phyloP scores from a whole-genome alignment of 495 filamentous ascomycete genomes.

The Penicillium cosmopolitanum region DNA sequence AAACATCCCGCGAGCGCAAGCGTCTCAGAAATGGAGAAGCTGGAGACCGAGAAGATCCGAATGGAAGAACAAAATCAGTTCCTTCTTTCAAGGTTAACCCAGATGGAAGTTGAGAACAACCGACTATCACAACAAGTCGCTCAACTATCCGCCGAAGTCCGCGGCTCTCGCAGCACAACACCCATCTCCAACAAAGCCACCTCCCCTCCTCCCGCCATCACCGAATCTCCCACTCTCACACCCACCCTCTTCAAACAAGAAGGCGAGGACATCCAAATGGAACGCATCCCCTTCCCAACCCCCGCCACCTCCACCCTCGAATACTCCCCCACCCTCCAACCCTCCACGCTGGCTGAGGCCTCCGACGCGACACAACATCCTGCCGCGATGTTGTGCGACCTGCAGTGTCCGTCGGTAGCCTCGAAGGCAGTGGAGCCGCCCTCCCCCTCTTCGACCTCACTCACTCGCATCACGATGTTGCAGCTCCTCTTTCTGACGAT shows the following conservation, averaged over 20 bases:
- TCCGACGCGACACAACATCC: conserved; percentile 99
- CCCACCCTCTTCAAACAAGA: conserved; percentile 61
- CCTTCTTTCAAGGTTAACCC: conserved; percentile 65
- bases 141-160: conserved; percentile 62
- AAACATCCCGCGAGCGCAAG: conserved; percentile 95
- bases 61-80: conserved; percentile 72
- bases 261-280: conserved; percentile 51
- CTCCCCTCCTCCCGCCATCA: conserved; percentile 33
- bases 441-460: conserved; percentile 59
- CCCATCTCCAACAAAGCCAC: conserved; percentile 35
- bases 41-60: conserved; percentile 73
- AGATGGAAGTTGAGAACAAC: conserved; percentile 68
- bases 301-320: conserved; percentile 48
- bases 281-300: conserved; percentile 54
- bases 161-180: conserved; percentile 49
- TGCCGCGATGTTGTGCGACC: conserved; percentile 99
- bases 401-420: conserved; percentile 95
- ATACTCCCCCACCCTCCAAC: conserved; percentile 54
- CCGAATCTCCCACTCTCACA: conserved; percentile 49
- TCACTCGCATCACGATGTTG: conserved; percentile 46
- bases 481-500: conserved; percentile 66
- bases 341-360: conserved; percentile 64
- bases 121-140: conserved; percentile 67
- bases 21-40: conserved; percentile 87
- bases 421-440: conserved; percentile 59